Evolutionary conservation across 176 grass and related monocot genomes (phyloP), one percentile per base, ranked within the genome.

Genomic region (Oryza nivara): DNA sequence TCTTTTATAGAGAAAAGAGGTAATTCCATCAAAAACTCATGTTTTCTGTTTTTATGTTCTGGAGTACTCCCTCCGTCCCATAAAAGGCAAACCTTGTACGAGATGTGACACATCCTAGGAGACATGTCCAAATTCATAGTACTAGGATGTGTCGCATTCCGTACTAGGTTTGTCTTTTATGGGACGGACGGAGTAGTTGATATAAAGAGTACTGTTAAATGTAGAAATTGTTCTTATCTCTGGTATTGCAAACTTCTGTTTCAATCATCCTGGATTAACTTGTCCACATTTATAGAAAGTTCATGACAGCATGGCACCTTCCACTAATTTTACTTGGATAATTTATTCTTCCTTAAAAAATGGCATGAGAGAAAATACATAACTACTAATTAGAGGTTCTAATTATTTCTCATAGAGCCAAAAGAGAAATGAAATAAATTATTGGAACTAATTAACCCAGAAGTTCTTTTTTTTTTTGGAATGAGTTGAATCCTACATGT

Each of bases 1-100:
- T 67, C 96, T 77, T 99, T 94, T 69, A 73, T 89, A 66, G 96
- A 96, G 72, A 99, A 99, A 89, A 96, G 16, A 96, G 96, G 96
- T 99, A 78, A 23, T 78, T 91, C n/a, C 30, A 75, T 82, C 60
- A 65, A 22, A 51, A 75, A 80, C 20, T 82, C 48, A 26, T 74
- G 51, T 56, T 48, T 63, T 70, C 75, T 19, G 38, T 69, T 56
- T 67, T 17, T 61, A 26, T 15, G 74, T 56, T 81, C 25, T 80
- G 43, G 43, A 44, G 43, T 38, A 38, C 35, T 36, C 35, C 35
- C 35, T 36, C 35, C 35, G 35, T 36, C 35, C 4, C 4, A 36
- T 36, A 36, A 36, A 36, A 36, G 5, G 0, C 35, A 36, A 36
- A 36, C 4, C 5, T 36, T 0, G 35, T 36, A 36, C 4, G 35